Conservation (phyloP, 441 rosid genomes). For the Euphorbia corollata region DNA sequence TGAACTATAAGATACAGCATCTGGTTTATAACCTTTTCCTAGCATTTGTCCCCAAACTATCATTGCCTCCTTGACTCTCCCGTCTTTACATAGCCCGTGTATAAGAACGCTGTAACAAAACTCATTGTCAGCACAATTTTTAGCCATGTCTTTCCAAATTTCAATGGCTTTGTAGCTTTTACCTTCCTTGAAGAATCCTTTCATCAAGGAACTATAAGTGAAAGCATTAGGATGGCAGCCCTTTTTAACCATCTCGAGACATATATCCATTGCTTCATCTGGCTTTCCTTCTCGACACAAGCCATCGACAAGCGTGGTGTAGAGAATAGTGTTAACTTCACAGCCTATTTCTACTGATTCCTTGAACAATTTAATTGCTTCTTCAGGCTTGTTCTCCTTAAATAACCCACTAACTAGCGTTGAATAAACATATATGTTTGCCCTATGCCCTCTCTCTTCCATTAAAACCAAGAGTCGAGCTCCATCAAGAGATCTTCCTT, state of each 20-base stretch:
- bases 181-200: conserved; percentile 60
- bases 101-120: conserved; percentile 73
- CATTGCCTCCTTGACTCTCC: conserved; percentile 55
- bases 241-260: conserved; percentile 46
- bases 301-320: conserved; percentile 69
- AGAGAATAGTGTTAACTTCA: conserved; percentile 48
- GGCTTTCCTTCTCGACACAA: conserved; percentile 63
- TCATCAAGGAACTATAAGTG: conserved; percentile 84
- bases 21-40: conserved; percentile 61
- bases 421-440: conserved; percentile 6
- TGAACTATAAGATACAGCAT: conserved; percentile 70
- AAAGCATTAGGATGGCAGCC: conserved; percentile 69
- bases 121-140: conserved; percentile 35
- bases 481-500: conserved; percentile 53
- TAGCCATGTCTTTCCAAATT: conserved; percentile 66
- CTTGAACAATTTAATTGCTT: conserved; percentile 57
- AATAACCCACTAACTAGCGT: conserved; percentile 10
- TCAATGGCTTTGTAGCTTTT: conserved; percentile 54
- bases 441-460: conserved; percentile 14
- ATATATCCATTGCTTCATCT: conserved; percentile 52
- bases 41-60: conserved; percentile 74
- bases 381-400: conserved; percentile 34
- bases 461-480: conserved; percentile 34
- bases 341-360: conserved; percentile 51
- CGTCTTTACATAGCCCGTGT: conserved; percentile 67